Evolutionary conservation across 371 early-diverging fungal species (phyloP), one percentile per base, ranked within the genome.

Genomic region (Syncephalis fuscata): DNA sequence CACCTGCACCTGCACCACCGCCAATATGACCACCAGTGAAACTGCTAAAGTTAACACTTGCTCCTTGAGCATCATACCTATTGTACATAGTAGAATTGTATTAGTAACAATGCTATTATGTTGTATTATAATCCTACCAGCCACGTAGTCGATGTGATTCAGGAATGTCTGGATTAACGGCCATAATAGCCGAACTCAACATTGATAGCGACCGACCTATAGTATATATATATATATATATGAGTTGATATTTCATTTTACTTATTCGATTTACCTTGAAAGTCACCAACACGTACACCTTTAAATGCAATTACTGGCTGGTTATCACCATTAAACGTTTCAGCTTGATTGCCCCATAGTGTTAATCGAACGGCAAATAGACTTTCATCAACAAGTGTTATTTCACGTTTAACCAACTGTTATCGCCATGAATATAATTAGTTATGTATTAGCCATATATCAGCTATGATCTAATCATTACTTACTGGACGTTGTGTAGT

Each of bases 331-430:
- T 61, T 57, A 51, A 81, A 89, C 0, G 66, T 63, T 48, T 85
- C 80, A 0, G 95, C 97, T 16, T 71, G 67, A 5, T 65, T 48
- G 32, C 86, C 96, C 96, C 98, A 98, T 39, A 98, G 65, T 7
- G 97, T 94, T 22, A 85, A 44, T 3, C 81, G 69, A 21, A 91
- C 76, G n/a, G 70, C 63, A 46, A 63, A 81, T 14, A 63, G 67
- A 19, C 78, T 71, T 39, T 75, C 69, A 60, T 98, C 99, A 0
- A 82, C 91, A 37, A 97, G 50, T 0, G 63, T 64, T 40, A 96
- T 21, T 3, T 96, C 95, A 43, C 94, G 76, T 62, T 93, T 97
- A 47, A 65, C 62, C 39, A 80, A 52, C 82, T 81, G 59, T 42
- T 32, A 32, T 32, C 4, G 4, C 4, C 11, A 32, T 32, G 11